Conservation (phyloP, 805 yeast species). For the Ogataea wickerhamii region DNA sequence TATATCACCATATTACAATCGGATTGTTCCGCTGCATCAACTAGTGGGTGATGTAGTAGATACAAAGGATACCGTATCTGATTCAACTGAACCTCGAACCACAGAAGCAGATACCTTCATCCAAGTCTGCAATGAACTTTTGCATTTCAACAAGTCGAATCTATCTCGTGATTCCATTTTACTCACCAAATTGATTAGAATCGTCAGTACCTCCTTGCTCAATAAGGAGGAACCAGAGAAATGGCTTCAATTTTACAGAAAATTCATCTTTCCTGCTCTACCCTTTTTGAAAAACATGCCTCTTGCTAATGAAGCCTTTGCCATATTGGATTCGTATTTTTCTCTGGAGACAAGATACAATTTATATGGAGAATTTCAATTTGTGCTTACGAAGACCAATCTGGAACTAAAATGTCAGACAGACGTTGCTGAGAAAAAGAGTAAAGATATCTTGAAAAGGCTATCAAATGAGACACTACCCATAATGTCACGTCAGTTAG, state of each 20-base stretch:
- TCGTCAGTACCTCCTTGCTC: constrained; percentile 43
- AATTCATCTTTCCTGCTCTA: constrained; percentile 62
- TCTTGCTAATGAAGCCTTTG: constrained; percentile 56
- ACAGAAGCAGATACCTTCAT: constrained; percentile 42
- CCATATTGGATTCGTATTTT: constrained; percentile 45
- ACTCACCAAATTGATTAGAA: constrained; percentile 56
- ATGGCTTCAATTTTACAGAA: constrained; percentile 65
- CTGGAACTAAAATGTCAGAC: constrained; percentile 55
- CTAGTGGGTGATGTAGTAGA: constrained; percentile 3
- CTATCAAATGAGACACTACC: constrained; percentile 75
- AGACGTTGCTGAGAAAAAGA: constrained; percentile 69
- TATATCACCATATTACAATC: constrained; percentile 45
- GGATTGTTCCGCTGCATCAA: constrained; percentile 10
- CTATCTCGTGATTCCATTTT: constrained; percentile 47
- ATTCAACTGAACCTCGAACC: constrained; percentile 28
- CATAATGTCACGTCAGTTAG: constrained; percentile 67
- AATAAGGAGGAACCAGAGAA: constrained; percentile 17
- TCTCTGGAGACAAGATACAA: constrained; percentile 65
- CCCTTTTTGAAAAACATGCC: constrained; percentile 54
- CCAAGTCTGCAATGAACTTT: constrained; percentile 36
- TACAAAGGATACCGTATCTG: background rate
- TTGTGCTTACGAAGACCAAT: constrained; percentile 52
- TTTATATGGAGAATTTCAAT: constrained; percentile 74
- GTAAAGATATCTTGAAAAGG: constrained; percentile 74
- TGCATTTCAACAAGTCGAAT: constrained; percentile 54